Conservation (phyloP, 106 monocot species). For the Allium cepa region DNA sequence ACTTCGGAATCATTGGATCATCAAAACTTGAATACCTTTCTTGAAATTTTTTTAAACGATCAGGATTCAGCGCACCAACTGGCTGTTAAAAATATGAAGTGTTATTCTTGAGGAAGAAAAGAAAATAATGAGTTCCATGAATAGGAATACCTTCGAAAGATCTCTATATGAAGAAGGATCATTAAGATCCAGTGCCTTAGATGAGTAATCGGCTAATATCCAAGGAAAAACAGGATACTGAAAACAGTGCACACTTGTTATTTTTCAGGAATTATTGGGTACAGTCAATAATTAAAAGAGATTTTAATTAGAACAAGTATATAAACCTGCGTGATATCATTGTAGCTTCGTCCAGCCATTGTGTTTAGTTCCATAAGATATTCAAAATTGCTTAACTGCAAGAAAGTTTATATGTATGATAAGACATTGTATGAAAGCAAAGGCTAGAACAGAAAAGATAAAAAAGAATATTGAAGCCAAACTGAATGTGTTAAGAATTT, state of each 20-base stretch:
- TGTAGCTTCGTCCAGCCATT: conserved; percentile 93
- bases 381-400: conserved; percentile 99
- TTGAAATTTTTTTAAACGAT: conserved; percentile 77
- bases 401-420: not conserved
- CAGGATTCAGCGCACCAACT: conserved; percentile 91
- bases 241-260: conserved; percentile 12
- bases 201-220: conserved; percentile 86
- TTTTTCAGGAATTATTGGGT: not conserved
- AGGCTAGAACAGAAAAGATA: conserved; percentile 1
- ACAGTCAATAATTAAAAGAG: not conserved
- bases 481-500: not conserved
- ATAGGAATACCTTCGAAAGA: conserved; percentile 76
- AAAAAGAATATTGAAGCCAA: not conserved
- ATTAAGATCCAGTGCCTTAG: conserved; percentile 59
- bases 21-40: conserved; percentile 92
- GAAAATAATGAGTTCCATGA: not conserved
- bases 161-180: conserved; percentile 75
- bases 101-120: not conserved
- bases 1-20: conserved; percentile 95
- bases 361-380: conserved; percentile 98
- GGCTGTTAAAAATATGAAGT: conserved; percentile 48
- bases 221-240: conserved; percentile 99
- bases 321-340: conserved; percentile 94
- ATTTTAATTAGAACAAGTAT: conserved; percentile 1
- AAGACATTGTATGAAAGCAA: not conserved